Percentiles rank a stretch among this genome's conserved stretches.
Evolutionary conservation across 2,329 filamentous ascomycete genomes (phyloP).

Genomic region (Alternaria hordeiaustralica): DNA sequence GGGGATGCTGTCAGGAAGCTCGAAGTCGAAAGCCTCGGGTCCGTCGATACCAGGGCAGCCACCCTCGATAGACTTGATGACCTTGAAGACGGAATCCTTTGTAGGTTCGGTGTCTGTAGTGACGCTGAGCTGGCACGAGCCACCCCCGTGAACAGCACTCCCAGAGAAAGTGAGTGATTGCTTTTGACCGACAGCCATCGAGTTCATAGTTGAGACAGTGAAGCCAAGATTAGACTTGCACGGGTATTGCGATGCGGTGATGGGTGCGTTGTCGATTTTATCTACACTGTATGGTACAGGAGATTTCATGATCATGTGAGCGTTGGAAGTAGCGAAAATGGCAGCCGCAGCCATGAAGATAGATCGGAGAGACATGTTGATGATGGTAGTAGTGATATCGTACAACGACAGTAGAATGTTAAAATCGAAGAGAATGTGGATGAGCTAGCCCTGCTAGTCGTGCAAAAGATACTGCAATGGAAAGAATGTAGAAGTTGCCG

Average conservation of each 20-base stretch:
- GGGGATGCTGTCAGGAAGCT: constrained; percentile 73
- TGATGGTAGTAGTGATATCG: constrained; percentile 13
- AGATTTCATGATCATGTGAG: constrained; percentile 74
- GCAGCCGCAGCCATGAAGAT: constrained; percentile 57
- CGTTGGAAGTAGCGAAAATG: constrained; percentile 64
- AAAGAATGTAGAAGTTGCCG: constrained; percentile 25
- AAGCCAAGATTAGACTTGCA: constrained; percentile 60
- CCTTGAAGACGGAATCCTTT: constrained; percentile 73
- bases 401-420: constrained; percentile 6
- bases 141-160: constrained; percentile 78
- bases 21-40: constrained; percentile 29
- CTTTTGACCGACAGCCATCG: constrained; percentile 67
- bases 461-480: constrained; percentile 15
- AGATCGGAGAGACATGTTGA: constrained; percentile 60
- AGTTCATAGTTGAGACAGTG: constrained; percentile 41
- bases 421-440: constrained; percentile 5
- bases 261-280: constrained; percentile 67
- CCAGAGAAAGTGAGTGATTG: constrained; percentile 50
- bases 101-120: constrained; percentile 66
- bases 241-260: constrained; percentile 71
- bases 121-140: constrained; percentile 85
- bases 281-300: constrained; percentile 68
- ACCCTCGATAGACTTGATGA: constrained; percentile 86
- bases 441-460: constrained; percentile 43
- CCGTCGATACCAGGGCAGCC: constrained; percentile 72